Evolutionary conservation across 2,329 filamentous ascomycete species (phyloP), one percentile per base, ranked within the genome.

Genomic region (Diplodia mutila): DNA sequence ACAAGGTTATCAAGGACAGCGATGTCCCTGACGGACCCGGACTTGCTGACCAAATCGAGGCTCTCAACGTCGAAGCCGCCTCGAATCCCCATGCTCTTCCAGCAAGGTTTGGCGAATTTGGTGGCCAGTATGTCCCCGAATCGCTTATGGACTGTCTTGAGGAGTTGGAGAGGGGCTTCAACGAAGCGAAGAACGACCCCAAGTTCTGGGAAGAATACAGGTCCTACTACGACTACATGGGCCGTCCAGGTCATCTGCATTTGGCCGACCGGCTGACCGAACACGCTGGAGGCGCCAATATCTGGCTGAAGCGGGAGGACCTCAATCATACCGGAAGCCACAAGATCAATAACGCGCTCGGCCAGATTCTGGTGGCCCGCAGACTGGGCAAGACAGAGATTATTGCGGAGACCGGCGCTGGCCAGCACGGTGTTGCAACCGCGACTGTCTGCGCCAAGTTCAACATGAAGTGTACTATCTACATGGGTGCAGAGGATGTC

Each of bases 291-390:
- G 95, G 95, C 69, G 94, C 95, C 59, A 97, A 93, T 76, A 97
- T 99, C 83, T 99, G 94, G 90, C 83, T 99, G 72, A 99, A 99
- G 87, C 89, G 95, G 74, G 95, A 99, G 82, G 95, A 99, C 78
- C 84, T 98, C 67, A 98, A 98, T 81, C 95, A 99, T 79, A 98
- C 95, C 9, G 95, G 95, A 72, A 96, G 92, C 70, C 95, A 99
- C 86, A 99, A 99, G 87, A 98, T 99, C 85, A 99, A 99, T 85
- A 99, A 99, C 75, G 95, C 95, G 0, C 84, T 99, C 9, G 95
- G 95, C 2, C 95, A 99, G 80, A 89, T 97, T 59, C 86, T 99
- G 16, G 83, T 99, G 48, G 95, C 95, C 1, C 87, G 87, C 73
- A 86, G 93, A 70, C 82, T 99, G 59, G 95, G 95, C 61, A 99